Percentiles rank a stretch among this genome's conserved stretches.
Evolutionary conservation across 345 rosid species (phyloP).

Genomic region (Linum tenue): DNA sequence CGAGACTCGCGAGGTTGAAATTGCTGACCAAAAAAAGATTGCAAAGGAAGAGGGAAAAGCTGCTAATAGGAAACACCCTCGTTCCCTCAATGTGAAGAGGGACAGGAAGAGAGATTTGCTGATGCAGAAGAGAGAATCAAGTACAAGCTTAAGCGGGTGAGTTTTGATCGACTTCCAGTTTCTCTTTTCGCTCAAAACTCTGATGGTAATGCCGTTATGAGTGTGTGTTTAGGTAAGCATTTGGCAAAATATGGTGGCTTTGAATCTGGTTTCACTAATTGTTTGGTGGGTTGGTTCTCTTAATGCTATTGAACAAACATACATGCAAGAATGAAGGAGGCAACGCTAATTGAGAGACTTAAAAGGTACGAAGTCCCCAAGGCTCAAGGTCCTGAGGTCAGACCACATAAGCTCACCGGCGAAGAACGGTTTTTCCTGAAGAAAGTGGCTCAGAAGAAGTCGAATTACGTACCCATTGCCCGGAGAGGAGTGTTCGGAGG

Average conservation of each 20-base stretch:
- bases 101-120: conserved; percentile 56
- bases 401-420: conserved; percentile 65
- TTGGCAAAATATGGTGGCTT: no score
- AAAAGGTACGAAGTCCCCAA: conserved; percentile 72
- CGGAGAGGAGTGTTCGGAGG: conserved; percentile 91
- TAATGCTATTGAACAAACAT: neutral
- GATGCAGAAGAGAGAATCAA: conserved; percentile 70
- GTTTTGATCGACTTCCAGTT: conserved; percentile 1
- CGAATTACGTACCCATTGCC: conserved; percentile 74
- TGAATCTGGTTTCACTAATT: neutral
- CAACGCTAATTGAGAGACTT: conserved; percentile 62
- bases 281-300: neutral
- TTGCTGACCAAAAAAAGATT: conserved; percentile 69
- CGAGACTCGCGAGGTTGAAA: conserved; percentile 54
- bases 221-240: neutral
- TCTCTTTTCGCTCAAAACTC: no score
- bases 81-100: conserved; percentile 55
- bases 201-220: no score
- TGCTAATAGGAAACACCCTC: conserved; percentile 75
- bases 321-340: conserved; percentile 84
- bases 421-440: conserved; percentile 76
- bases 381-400: conserved; percentile 68
- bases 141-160: conserved; percentile 75
- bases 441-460: conserved; percentile 82
- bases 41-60: conserved; percentile 69